A percentile compares a stretch with the other conserved stretches of the same genome.
phyloP scores from a whole-genome alignment of 2,329 filamentous ascomycete genomes.

The Ascochyta rabiei region DNA sequence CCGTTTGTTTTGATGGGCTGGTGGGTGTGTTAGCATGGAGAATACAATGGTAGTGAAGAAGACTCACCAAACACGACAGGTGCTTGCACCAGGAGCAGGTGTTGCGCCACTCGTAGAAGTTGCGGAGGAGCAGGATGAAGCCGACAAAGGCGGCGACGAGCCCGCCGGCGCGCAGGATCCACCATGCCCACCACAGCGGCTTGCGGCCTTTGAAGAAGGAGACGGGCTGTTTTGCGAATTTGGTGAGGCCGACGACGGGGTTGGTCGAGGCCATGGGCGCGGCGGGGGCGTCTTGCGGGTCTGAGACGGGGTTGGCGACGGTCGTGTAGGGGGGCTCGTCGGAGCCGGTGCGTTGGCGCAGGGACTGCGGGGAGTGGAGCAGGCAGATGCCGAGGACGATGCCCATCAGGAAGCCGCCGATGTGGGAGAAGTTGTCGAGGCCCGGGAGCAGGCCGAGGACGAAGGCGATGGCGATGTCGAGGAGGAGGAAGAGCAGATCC shows the following conservation, averaged over 20 bases:
- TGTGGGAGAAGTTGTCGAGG: slow-evolving; percentile 96
- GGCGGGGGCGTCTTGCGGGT: slow-evolving; percentile 19
- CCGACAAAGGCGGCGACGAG: slow-evolving; percentile 81
- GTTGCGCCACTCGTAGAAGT: slow-evolving; percentile 83
- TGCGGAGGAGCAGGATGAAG: slow-evolving; percentile 85
- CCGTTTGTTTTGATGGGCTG: slow-evolving; percentile 33
- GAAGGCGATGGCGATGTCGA: slow-evolving; percentile 89
- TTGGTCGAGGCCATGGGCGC: slow-evolving; percentile 18
- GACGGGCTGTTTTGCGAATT: slow-evolving; percentile 57
- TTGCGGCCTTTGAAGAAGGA: slow-evolving; percentile 93
- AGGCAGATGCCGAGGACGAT: slow-evolving; percentile 84
- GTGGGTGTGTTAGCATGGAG: no score
- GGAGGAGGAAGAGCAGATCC: slow-evolving; percentile 83
- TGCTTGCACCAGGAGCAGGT: slow-evolving; percentile 94
- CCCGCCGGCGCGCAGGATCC: slow-evolving; percentile 80
- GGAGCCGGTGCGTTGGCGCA: slow-evolving; percentile 75
- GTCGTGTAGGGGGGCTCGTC: slow-evolving; percentile 73
- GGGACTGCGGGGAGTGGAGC: slow-evolving; percentile 82
- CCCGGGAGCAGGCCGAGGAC: slow-evolving; percentile 90
- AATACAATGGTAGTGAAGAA: neutral
- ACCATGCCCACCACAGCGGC: slow-evolving; percentile 97
- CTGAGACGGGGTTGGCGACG: slow-evolving; percentile 52
- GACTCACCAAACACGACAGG: slow-evolving; percentile 85
- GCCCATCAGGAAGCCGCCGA: slow-evolving; percentile 94
- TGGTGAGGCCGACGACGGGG: slow-evolving; percentile 33